Conservation (phyloP, 345 rosid genomes). For the Dovyalis caffra region DNA sequence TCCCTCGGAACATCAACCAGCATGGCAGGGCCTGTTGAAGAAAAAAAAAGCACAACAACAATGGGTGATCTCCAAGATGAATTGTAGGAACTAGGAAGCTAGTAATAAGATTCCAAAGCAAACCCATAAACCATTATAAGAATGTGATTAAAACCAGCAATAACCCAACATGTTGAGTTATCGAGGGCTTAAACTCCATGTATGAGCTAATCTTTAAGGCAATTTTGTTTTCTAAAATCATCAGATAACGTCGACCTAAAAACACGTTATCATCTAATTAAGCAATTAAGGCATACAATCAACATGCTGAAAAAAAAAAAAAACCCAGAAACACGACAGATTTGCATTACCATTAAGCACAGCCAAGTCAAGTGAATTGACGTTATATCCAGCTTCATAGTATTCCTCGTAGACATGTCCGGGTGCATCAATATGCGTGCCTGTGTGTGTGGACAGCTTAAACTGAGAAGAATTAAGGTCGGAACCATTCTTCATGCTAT, state of each 20-base stretch:
- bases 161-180: no score
- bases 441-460: conserved; percentile 42
- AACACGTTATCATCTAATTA: no score
- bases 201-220: no score
- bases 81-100: background rate
- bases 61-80: background rate
- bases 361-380: conserved; percentile 41
- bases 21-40: conserved; percentile 25
- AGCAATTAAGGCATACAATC: background rate
- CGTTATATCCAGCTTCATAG: conserved; percentile 49
- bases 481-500: conserved; percentile 50
- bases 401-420: conserved; percentile 46
- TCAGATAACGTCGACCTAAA: no score
- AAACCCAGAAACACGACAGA: background rate
- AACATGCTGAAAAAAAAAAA: background rate
- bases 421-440: conserved; percentile 60
- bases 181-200: no score
- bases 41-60: background rate
- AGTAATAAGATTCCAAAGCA: no score
- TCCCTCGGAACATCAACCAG: conserved; percentile 27
- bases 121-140: no score
- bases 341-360: background rate
- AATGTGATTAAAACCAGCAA: no score
- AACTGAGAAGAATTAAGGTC: conserved; percentile 28
- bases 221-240: no score